phyloP scores from a whole-genome alignment of 805 yeast genomes.

The Schwanniomyces occidentalis region DNA sequence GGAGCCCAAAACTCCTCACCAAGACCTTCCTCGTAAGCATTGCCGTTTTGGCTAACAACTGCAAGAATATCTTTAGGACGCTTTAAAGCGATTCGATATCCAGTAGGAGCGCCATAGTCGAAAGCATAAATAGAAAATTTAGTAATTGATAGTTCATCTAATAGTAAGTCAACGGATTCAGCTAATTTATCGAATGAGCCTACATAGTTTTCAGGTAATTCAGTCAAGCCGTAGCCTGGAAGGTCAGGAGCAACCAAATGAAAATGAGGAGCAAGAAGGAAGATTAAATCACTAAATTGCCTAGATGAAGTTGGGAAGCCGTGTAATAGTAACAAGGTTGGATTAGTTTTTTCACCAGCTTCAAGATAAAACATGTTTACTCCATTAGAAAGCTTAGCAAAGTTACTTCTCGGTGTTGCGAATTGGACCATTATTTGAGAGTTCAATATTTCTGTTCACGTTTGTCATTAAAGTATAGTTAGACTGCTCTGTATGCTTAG shows the following conservation, averaged over 20 bases:
- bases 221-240: constrained; percentile 44
- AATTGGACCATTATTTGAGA: too few species aligned
- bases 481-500: too few species aligned
- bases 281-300: constrained; percentile 38
- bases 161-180: constrained; percentile 28
- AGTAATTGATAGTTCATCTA: constrained; percentile 21
- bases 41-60: constrained; percentile 43
- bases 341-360: constrained; percentile 18
- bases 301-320: constrained; percentile 48
- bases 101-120: constrained; percentile 48
- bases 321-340: constrained; percentile 39
- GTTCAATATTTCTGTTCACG: too few species aligned
- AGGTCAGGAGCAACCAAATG: constrained; percentile 47
- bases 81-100: constrained; percentile 35
- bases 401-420: too few species aligned
- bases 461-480: too few species aligned
- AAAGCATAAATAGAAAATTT: constrained; percentile 37
- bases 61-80: constrained; percentile 29
- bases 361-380: constrained; percentile 17
- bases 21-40: constrained; percentile 46
- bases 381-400: constrained; percentile 12
- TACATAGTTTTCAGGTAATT: constrained; percentile 23
- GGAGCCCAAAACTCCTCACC: constrained; percentile 39
- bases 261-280: constrained; percentile 32
- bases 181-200: constrained; percentile 33